Evolutionary conservation across 371 early-diverging fungal genomes (phyloP), one percentile per base, ranked within the genome.

Genomic region (Mucor sp.): DNA sequence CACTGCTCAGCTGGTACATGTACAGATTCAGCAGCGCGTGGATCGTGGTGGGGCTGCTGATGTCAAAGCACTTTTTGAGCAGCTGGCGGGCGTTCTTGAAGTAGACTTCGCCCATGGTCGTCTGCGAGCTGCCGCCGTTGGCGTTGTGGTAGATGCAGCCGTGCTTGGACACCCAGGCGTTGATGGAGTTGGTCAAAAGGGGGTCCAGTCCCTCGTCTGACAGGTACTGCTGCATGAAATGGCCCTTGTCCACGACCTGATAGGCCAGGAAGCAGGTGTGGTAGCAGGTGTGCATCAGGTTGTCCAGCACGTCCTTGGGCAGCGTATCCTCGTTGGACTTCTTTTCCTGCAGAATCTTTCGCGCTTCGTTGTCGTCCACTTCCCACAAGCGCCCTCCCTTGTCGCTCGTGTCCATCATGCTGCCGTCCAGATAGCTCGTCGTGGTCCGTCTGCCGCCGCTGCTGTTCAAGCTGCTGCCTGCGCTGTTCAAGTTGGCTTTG

Each of bases 1-100:
- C 88, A 32, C 80, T 78, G 62, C 79, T 83, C 23, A 86, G 65
- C 57, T 88, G 88, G 41, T 87, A 88, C 87, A 87, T 86, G 76
- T 88, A 88, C 6, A 88, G 71, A 55, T 86, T 85, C 53, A 88
- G 67, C 0, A 88, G 69, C 0, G 88, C 87, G 37, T 88, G 87
- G 19, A 88, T 76, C 2, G 88, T 88, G 3, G 78, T 77, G 19
- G 84, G 77, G 47, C 81, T 83, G 14, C 85, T 82, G 44, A 81
- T 79, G 69, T 85, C 85, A 69, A 86, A 85, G 27, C 85, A 79
- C n/a, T 84, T 84, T 53, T 85, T 85, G 4, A 88, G 70, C n/a
- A 85, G 43, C 43, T 85, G 83, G 6, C 86, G 77, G 4, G 88
- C 87, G 58, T 85, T 78, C 17, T 81, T 84, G 68, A 86, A 80